Evolutionary conservation across 352 stramenopile species (phyloP).

Genomic region (Phytophthora agathidicida): DNA sequence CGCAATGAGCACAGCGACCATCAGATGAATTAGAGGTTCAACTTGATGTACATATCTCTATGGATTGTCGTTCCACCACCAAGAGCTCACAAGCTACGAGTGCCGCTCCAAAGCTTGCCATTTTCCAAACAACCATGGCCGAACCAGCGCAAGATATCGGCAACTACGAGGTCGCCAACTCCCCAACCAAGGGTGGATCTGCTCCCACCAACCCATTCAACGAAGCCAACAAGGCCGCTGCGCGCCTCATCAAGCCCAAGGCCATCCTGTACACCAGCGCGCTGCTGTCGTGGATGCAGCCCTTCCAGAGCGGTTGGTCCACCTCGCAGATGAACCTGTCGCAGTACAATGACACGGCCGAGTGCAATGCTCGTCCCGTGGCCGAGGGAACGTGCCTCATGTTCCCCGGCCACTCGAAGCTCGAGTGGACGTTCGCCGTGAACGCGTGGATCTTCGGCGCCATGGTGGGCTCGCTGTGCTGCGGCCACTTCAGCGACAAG

Average conservation of each 20-base stretch:
- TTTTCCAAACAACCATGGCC: constrained; percentile 7
- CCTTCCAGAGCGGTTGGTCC: constrained; percentile 57
- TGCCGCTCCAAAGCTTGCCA: not conserved
- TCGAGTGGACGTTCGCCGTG: constrained; percentile 16
- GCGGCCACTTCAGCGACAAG: constrained; percentile 3
- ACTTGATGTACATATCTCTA: not conserved
- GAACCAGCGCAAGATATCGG: constrained; percentile 5
- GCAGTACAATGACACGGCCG: constrained; percentile 8
- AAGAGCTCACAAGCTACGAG: not conserved
- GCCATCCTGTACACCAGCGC: constrained; percentile 43
- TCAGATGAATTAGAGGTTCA: constrained; percentile 9
- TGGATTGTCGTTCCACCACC: not conserved
- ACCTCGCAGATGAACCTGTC: constrained; percentile 11
- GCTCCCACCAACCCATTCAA: not conserved
- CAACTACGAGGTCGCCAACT: constrained; percentile 11
- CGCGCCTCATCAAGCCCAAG: constrained; percentile 4
- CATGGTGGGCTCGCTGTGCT: constrained; percentile 1
- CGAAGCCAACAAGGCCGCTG: constrained; percentile 1
- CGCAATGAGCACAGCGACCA: not conserved
- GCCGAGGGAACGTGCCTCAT: constrained; percentile 18
- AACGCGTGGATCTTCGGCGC: constrained; percentile 9
- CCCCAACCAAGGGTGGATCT: not conserved
- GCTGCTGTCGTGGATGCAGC: constrained; percentile 41
- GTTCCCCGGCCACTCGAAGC: constrained; percentile 21
- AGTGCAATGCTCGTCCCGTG: constrained; percentile 14